Evolutionary conservation across 495 filamentous ascomycete genomes (phyloP).

Genomic region (Talaromyces ruber): DNA sequence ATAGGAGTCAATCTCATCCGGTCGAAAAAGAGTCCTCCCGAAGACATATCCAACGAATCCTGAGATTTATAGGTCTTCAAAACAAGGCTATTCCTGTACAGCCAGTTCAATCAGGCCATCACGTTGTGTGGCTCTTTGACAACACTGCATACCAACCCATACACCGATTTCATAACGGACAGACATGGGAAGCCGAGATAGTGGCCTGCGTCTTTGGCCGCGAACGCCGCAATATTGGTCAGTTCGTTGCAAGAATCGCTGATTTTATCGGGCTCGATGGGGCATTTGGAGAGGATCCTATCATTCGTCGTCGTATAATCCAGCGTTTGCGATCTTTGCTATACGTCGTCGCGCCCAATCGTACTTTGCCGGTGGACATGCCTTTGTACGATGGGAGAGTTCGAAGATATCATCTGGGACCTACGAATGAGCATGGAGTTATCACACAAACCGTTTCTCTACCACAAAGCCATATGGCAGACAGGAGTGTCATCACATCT

Average conservation of each 20-base stretch:
- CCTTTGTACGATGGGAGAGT: slow-evolving; percentile 27
- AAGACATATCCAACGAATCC: background rate
- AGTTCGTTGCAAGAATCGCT: slow-evolving; percentile 61
- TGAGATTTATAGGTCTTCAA: background rate
- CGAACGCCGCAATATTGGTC: slow-evolving; percentile 54
- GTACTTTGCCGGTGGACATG: slow-evolving; percentile 52
- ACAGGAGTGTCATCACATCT: slow-evolving; percentile 25
- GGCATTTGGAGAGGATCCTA: slow-evolving; percentile 44
- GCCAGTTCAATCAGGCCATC: slow-evolving; percentile 34
- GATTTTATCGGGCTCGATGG: slow-evolving; percentile 60
- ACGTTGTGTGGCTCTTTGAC: slow-evolving; percentile 84
- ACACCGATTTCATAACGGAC: slow-evolving; percentile 14
- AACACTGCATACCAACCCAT: slow-evolving; percentile 68
- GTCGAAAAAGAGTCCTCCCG: background rate
- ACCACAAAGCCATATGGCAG: slow-evolving; percentile 20
- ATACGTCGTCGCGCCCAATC: slow-evolving; percentile 61
- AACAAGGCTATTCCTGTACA: slow-evolving; percentile 11
- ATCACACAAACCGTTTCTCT: slow-evolving; percentile 46
- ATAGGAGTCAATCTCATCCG: background rate
- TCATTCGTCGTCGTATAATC: slow-evolving; percentile 55
- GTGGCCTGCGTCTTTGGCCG: slow-evolving; percentile 72
- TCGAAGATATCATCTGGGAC: slow-evolving; percentile 51
- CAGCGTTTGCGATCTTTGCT: slow-evolving; percentile 68
- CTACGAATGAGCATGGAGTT: slow-evolving; percentile 62
- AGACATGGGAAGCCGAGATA: slow-evolving; percentile 69